Conservation (phyloP, 2,329 filamentous ascomycete species). For the Amylocarpus encephaloides region DNA sequence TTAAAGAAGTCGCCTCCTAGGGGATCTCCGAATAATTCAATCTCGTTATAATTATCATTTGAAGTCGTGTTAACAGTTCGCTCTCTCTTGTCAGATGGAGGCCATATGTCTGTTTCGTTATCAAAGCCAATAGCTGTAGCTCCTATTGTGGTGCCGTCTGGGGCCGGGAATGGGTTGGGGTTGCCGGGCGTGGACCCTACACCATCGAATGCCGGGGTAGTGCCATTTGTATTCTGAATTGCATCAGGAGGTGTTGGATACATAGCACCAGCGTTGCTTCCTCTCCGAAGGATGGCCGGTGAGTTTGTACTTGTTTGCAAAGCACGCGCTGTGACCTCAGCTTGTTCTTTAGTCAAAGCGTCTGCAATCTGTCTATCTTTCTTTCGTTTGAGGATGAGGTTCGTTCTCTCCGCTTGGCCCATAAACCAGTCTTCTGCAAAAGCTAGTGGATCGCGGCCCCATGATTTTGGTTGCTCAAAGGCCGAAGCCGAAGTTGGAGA, state of each 20-base stretch:
- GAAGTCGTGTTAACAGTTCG: slow-evolving; percentile 21
- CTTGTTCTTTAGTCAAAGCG: slow-evolving; percentile 36
- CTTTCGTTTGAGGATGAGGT: slow-evolving; percentile 41
- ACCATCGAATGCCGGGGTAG: slow-evolving; percentile 52
- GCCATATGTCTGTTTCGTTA: slow-evolving; percentile 26
- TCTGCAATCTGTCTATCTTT: slow-evolving; percentile 42
- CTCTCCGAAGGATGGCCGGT: slow-evolving; percentile 44
- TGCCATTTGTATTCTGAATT: slow-evolving; percentile 46
- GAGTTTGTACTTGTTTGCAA: slow-evolving; percentile 45
- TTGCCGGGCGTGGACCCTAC: slow-evolving; percentile 50
- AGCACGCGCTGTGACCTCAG: slow-evolving; percentile 37
- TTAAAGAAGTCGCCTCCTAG: slow-evolving; percentile 64
- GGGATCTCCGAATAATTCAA: slow-evolving; percentile 55
- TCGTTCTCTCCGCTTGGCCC: slow-evolving; percentile 35
- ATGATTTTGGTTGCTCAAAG: not conserved
- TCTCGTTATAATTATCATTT: slow-evolving; percentile 25
- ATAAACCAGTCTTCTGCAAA: slow-evolving; percentile 35
- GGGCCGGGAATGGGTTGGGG: slow-evolving; percentile 29
- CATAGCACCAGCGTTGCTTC: slow-evolving; percentile 48
- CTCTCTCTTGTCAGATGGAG: slow-evolving; percentile 22
- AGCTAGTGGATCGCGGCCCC: slow-evolving; percentile 30
- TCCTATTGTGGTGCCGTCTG: slow-evolving; percentile 33
- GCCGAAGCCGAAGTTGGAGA: slow-evolving; percentile 9
- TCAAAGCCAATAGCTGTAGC: slow-evolving; percentile 13
- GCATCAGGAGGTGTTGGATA: slow-evolving; percentile 69